A percentile compares a stretch with the other conserved stretches of the same genome.
Evolutionary conservation across 768 basidiomycete genomes (phyloP).

Genomic region (Dictyophora rubrovolvata): DNA sequence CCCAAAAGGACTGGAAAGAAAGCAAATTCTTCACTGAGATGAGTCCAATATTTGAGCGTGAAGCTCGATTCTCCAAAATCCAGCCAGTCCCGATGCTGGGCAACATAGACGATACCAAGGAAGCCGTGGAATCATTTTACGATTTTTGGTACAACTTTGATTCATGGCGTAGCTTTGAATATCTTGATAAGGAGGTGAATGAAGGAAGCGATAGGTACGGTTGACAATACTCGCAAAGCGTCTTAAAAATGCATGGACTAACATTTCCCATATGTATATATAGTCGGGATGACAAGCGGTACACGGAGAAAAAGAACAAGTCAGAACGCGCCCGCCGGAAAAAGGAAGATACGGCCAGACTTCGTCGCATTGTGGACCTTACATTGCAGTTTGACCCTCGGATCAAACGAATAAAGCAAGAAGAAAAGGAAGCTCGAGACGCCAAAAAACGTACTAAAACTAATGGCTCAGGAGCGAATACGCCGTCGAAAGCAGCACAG

Average conservation of each 20-base stretch:
- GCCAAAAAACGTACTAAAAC: constrained; percentile 53
- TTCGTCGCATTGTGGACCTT: constrained; percentile 79
- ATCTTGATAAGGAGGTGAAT: constrained; percentile 96
- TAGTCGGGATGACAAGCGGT: constrained; percentile 97
- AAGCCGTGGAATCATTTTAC: constrained; percentile 86
- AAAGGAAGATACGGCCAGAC: constrained; percentile 91
- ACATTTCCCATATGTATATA: background rate
- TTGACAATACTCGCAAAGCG: background rate
- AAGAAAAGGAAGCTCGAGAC: constrained; percentile 90
- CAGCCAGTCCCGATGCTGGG: constrained; percentile 83
- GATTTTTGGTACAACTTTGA: constrained; percentile 99
- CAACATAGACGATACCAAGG: constrained; percentile 56
- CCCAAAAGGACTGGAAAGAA: constrained; percentile 29
- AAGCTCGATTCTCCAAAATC: constrained; percentile 82
- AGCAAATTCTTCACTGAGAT: constrained; percentile 65
- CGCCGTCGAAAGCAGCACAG: constrained; percentile 38
- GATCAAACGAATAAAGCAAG: constrained; percentile 92
- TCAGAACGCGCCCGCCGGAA: constrained; percentile 90
- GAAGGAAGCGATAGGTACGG: constrained; percentile 90
- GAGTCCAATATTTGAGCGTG: constrained; percentile 77
- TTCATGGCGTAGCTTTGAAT: constrained; percentile 96
- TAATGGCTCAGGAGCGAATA: constrained; percentile 30
- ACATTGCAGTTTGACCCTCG: constrained; percentile 82
- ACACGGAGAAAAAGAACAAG: constrained; percentile 99
- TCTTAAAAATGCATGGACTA: background rate